A percentile compares a stretch with the other conserved stretches of the same genome.
Evolutionary conservation across 345 rosid species (phyloP).

Genomic region (Arabis hirsuta): DNA sequence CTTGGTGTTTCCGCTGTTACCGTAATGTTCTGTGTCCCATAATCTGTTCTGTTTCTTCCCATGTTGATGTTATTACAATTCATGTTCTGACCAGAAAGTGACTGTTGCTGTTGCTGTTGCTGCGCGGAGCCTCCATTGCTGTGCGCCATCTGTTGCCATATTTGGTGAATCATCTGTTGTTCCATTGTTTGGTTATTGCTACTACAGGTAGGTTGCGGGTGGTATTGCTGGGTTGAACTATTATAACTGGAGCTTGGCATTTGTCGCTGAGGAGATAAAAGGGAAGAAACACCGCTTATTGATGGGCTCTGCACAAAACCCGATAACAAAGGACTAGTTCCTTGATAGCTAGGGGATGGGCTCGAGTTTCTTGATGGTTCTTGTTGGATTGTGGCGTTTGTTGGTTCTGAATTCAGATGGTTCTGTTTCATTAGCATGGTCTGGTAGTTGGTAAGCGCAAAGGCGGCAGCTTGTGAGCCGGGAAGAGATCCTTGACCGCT

Average conservation of each 20-base stretch:
- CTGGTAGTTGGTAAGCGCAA: slow-evolving; percentile 79
- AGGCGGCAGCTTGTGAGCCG: slow-evolving; percentile 81
- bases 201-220: slow-evolving; percentile 47
- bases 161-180: slow-evolving; percentile 81
- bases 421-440: slow-evolving; percentile 76
- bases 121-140: slow-evolving; percentile 41
- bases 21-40: not conserved
- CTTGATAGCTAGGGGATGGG: slow-evolving; percentile 71
- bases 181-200: slow-evolving; percentile 70
- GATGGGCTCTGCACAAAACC: slow-evolving; percentile 68
- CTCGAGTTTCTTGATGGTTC: slow-evolving; percentile 63
- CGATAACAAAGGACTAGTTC: slow-evolving; percentile 51
- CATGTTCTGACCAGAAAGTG: slow-evolving; percentile 47
- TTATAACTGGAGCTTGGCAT: slow-evolving; percentile 49
- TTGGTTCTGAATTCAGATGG: slow-evolving; percentile 70
- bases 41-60: slow-evolving; percentile 50
- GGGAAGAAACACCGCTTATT: slow-evolving; percentile 47
- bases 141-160: slow-evolving; percentile 77
- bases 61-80: slow-evolving; percentile 39
- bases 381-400: slow-evolving; percentile 56
- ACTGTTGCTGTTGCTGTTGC: slow-evolving; percentile 49
- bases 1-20: slow-evolving; percentile 42
- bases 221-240: slow-evolving; percentile 61
- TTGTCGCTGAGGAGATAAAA: slow-evolving; percentile 62
- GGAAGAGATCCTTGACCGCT: slow-evolving; percentile 70